Evolutionary conservation across 225 moss, liverwort and hornwort genomes (phyloP).

Genomic region (Bryum argenteum): DNA sequence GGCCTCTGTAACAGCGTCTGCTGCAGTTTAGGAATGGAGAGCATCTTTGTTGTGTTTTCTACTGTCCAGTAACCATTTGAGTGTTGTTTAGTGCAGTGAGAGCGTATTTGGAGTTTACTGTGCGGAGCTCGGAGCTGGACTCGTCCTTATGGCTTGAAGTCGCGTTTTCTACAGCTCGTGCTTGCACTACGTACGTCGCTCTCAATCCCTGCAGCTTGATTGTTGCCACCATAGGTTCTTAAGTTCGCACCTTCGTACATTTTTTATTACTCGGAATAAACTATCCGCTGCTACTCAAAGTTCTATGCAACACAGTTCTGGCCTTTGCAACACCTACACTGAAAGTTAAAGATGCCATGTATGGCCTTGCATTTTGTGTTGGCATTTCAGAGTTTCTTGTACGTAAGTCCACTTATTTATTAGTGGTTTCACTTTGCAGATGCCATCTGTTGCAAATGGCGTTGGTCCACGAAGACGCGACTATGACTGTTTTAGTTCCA

Average conservation of each 20-base stretch:
- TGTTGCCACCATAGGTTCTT: neutral
- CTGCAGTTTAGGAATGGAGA: neutral
- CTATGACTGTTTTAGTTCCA: slow-evolving; percentile 23
- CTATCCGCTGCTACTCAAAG: neutral
- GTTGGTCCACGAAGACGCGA: slow-evolving; percentile 38
- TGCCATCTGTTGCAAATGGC: slow-evolving; percentile 27
- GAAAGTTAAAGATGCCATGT: neutral
- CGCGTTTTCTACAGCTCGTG: slow-evolving; percentile 12
- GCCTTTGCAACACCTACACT: neutral
- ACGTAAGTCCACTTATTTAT: neutral
- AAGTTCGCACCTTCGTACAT: neutral
- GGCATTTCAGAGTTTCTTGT: neutral
- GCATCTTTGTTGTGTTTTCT: neutral
- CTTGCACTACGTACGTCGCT: neutral
- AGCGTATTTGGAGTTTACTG: neutral
- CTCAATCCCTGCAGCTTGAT: neutral
- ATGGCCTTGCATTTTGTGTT: neutral
- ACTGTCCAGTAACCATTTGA: neutral
- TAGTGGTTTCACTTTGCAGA: neutral
- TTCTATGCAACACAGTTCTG: neutral
- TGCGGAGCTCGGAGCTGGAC: neutral
- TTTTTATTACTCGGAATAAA: neutral
- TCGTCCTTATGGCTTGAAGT: neutral
- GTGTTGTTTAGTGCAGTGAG: neutral
- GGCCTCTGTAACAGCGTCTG: neutral